phyloP scores from a whole-genome alignment of 2,329 filamentous ascomycete species.

The Fusarium torreyae region DNA sequence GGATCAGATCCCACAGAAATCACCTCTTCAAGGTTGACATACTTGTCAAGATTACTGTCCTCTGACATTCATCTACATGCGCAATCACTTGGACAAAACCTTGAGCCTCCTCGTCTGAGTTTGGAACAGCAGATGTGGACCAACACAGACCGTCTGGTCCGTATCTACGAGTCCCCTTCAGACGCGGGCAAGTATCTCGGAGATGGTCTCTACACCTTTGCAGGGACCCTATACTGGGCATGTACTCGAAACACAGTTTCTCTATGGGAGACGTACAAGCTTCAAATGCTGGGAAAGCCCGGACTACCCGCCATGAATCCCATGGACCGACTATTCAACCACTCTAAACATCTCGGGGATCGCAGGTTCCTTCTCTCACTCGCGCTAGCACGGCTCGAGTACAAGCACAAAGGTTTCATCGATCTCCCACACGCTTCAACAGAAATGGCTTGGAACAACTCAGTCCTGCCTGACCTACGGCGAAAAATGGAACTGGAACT shows the following conservation, averaged over 20 bases:
- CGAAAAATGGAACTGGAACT: slow-evolving; percentile 37
- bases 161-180: slow-evolving; percentile 43
- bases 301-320: slow-evolving; percentile 8
- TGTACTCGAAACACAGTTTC: slow-evolving; percentile 41
- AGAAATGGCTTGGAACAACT: slow-evolving; percentile 16
- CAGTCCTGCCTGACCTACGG: slow-evolving; percentile 6
- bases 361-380: slow-evolving; percentile 43
- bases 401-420: slow-evolving; percentile 41
- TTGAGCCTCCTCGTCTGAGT: neutral
- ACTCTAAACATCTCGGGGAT: slow-evolving; percentile 41
- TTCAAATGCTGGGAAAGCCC: slow-evolving; percentile 20
- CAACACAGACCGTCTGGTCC: slow-evolving; percentile 42
- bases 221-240: slow-evolving; percentile 48
- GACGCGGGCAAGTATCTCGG: slow-evolving; percentile 45
- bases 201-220: slow-evolving; percentile 42
- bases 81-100: slow-evolving; percentile 5
- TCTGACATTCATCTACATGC: slow-evolving; percentile 8
- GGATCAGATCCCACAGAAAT: neutral
- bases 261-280: slow-evolving; percentile 42
- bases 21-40: neutral
- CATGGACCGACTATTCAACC: slow-evolving; percentile 46
- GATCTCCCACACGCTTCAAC: slow-evolving; percentile 13
- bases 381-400: slow-evolving; percentile 41
- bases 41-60: slow-evolving; percentile 1
- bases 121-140: slow-evolving; percentile 41